Conservation (phyloP, 2,329 filamentous ascomycete species). For the Chaetomium globosum region DNA sequence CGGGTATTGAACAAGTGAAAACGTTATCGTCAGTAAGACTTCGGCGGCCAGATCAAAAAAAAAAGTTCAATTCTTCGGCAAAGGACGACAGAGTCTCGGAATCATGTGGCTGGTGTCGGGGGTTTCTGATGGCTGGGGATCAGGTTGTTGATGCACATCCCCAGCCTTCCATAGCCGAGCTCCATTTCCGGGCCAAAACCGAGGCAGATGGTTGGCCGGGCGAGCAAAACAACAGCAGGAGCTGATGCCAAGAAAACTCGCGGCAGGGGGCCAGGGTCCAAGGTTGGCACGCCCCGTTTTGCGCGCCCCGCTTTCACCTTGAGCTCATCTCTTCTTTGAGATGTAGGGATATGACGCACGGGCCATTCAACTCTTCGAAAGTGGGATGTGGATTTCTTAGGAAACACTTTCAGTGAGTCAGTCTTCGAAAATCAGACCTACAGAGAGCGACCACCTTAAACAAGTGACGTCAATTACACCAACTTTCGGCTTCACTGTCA, state of each 20-base stretch:
- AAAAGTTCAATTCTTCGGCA: neutral
- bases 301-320: conserved; percentile 9
- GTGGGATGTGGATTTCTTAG: conserved; percentile 23
- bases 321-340: neutral
- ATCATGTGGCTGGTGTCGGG: conserved; percentile 31
- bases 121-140: conserved; percentile 24
- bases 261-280: neutral
- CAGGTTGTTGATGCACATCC: conserved; percentile 29
- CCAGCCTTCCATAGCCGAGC: conserved; percentile 30
- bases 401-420: conserved; percentile 20
- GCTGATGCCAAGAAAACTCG: conserved; percentile 30
- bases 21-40: conserved; percentile 13
- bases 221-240: conserved; percentile 28
- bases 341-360: conserved; percentile 21
- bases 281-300: neutral
- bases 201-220: conserved; percentile 39
- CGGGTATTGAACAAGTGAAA: neutral
- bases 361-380: conserved; percentile 24
- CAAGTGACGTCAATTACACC: neutral
- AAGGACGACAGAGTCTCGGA: conserved; percentile 8
- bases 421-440: conserved; percentile 12
- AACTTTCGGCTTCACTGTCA: neutral
- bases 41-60: neutral
- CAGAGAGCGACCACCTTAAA: conserved; percentile 9
- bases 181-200: conserved; percentile 35